Base-by-base conservation (phyloP, 495 filamentous ascomycete species). In the Annulohypoxylon stygium region DNA sequence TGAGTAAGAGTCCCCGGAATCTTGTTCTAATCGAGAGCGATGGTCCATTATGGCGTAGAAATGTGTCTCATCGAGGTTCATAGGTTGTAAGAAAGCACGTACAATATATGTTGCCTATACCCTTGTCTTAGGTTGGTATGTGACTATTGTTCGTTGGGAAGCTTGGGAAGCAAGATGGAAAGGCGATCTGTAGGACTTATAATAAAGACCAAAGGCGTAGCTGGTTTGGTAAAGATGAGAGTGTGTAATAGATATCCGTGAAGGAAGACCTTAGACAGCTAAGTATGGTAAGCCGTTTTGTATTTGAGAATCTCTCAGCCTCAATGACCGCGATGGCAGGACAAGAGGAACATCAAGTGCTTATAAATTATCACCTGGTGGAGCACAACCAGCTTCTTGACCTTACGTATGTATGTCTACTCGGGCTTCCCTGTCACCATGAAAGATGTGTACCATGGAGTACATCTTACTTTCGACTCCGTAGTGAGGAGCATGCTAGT, bases 1-100 rank as follows among this genome's bases (percentile, higher is more conserved):
- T 85, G 79, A 84, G 84, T 82, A 83, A 81, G 80, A 79, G 65
- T 80, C 72, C 72, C 81, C 77, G 69, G 70, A 71, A 76, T 62
- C 62, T 25, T 76, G 75, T 67, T 75, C 67, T 63, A 70, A 63
- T 66, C 79, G 77, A 54, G 71, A 61, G 55, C 75, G 63, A 67
- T 79, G 60, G 30, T 75, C 75, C 82, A 84, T 85, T 18, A 55
- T 59, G 55, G 45, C 51, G 48, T 62, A 67, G 67, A 73, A 60
- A 74, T 58, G 58, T 39, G 54, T 57, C 47, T 64, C 36, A 62
- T 64, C 45, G 50, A 71, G 57, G 11, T 43, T 20, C 51, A 48
- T 30, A 30, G 43, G 45, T 59, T 61, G 39, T 47, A 45, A 60
- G 37, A 26, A 62, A 71, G 53, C 48, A 75, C 72, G 48, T 75